Evolutionary conservation across 768 basidiomycete species (phyloP).

Genomic region (Infundibulicybe gibba): DNA sequence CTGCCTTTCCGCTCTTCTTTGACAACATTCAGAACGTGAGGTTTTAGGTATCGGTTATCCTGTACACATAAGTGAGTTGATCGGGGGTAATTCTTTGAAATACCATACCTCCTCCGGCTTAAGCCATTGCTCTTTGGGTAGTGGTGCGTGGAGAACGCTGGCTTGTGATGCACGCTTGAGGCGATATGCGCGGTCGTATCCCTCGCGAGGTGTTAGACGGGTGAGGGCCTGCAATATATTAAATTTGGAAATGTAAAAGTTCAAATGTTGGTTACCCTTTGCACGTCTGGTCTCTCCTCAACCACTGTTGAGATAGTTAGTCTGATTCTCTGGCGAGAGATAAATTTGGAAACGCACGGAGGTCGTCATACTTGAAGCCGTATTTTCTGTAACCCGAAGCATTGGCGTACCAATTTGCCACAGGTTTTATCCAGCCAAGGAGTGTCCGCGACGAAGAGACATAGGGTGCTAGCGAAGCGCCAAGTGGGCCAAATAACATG

Average conservation of each 20-base stretch:
- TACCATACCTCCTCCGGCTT: slow-evolving; percentile 66
- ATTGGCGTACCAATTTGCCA: slow-evolving; percentile 82
- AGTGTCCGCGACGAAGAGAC: slow-evolving; percentile 69
- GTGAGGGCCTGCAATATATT: slow-evolving; percentile 59
- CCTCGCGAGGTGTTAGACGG: slow-evolving; percentile 75
- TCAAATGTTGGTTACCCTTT: slow-evolving; percentile 53
- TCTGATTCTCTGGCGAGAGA: slow-evolving; percentile 6
- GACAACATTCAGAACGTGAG: slow-evolving; percentile 68
- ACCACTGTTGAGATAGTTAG: slow-evolving; percentile 41
- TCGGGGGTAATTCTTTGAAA: neutral
- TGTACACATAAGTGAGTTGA: slow-evolving; percentile 32
- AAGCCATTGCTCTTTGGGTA: slow-evolving; percentile 82
- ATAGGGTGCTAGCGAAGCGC: slow-evolving; percentile 73
- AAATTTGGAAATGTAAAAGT: slow-evolving; percentile 1
- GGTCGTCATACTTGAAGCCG: slow-evolving; percentile 93
- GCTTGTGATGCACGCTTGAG: slow-evolving; percentile 81
- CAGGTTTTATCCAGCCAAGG: slow-evolving; percentile 63
- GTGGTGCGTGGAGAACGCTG: slow-evolving; percentile 71
- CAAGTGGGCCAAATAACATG: slow-evolving; percentile 60
- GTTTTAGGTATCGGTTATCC: slow-evolving; percentile 89
- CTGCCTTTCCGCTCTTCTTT: slow-evolving; percentile 75
- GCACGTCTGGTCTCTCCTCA: slow-evolving; percentile 75
- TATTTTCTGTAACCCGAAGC: slow-evolving; percentile 80
- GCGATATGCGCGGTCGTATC: slow-evolving; percentile 90
- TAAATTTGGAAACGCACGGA: slow-evolving; percentile 54